phyloP scores from a whole-genome alignment of 1,139 yeast genomes.

The Hanseniaspora gamundiae region DNA sequence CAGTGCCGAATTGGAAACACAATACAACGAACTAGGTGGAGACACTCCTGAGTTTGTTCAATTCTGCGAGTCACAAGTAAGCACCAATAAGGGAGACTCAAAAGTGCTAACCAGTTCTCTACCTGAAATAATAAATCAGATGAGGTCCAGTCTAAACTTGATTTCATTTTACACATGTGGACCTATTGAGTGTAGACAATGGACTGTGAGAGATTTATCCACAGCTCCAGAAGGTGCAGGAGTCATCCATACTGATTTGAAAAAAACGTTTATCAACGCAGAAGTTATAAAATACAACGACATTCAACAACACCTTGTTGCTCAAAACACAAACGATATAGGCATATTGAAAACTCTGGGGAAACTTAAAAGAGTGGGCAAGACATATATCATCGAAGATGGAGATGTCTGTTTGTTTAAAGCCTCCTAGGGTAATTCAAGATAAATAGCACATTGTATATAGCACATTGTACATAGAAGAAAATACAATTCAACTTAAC shows the following conservation, averaged over 20 bases:
- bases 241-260: slow-evolving; percentile 79
- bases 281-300: slow-evolving; percentile 51
- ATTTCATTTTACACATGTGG: slow-evolving; percentile 91
- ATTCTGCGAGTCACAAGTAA: slow-evolving; percentile 10
- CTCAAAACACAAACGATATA: not conserved
- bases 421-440: slow-evolving; percentile 31
- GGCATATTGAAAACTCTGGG: slow-evolving; percentile 34
- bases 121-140: slow-evolving; percentile 38
- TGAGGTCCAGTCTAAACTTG: slow-evolving; percentile 58
- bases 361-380: slow-evolving; percentile 50
- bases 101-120: slow-evolving; percentile 23
- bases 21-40: slow-evolving; percentile 24
- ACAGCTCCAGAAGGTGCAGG: slow-evolving; percentile 92
- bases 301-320: slow-evolving; percentile 20
- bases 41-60: slow-evolving; percentile 16
- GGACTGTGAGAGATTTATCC: slow-evolving; percentile 75
- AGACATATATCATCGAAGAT: slow-evolving; percentile 60
- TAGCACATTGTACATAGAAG: not conserved
- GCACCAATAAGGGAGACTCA: slow-evolving; percentile 28
- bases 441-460: slow-evolving; percentile 10
- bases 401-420: slow-evolving; percentile 65
- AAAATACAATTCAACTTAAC: too few species aligned
- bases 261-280: slow-evolving; percentile 73
- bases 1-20: slow-evolving; percentile 48
- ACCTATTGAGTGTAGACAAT: slow-evolving; percentile 77